phyloP scores from a whole-genome alignment of 495 filamentous ascomycete genomes.

The Tuber aestivum region DNA sequence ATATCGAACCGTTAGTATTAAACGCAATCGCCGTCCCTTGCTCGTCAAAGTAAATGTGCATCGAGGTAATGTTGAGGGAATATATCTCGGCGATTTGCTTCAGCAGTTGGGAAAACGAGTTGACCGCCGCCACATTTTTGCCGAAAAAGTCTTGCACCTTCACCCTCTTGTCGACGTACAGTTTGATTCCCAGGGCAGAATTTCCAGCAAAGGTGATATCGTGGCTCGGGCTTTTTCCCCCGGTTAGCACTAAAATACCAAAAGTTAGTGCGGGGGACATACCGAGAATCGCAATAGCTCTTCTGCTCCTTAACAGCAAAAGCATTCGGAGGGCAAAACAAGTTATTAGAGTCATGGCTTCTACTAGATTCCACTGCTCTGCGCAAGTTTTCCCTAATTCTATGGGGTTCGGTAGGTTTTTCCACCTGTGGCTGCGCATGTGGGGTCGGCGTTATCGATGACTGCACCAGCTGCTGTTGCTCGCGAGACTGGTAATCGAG shows the following conservation, averaged over 20 bases:
- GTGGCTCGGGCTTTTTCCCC: slow-evolving; percentile 55
- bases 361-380: slow-evolving; percentile 78
- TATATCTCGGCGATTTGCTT: slow-evolving; percentile 66
- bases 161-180: slow-evolving; percentile 58
- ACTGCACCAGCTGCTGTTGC: slow-evolving; percentile 32
- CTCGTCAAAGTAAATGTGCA: slow-evolving; percentile 86
- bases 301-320: slow-evolving; percentile 73
- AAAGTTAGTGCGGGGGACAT: neutral
- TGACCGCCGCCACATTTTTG: slow-evolving; percentile 58
- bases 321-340: slow-evolving; percentile 66
- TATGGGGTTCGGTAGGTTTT: slow-evolving; percentile 53
- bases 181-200: slow-evolving; percentile 61
- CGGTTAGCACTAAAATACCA: slow-evolving; percentile 8
- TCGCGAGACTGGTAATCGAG: slow-evolving; percentile 27
- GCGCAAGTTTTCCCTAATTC: slow-evolving; percentile 60
- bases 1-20: slow-evolving; percentile 76
- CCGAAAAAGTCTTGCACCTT: slow-evolving; percentile 54
- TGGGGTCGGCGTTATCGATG: slow-evolving; percentile 35
- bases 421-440: slow-evolving; percentile 24
- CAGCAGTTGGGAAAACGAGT: slow-evolving; percentile 64
- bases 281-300: slow-evolving; percentile 73
- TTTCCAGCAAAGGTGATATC: slow-evolving; percentile 71
- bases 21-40: slow-evolving; percentile 80
- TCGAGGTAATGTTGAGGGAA: slow-evolving; percentile 51
- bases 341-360: slow-evolving; percentile 62